These are phyloP conservation scores for Symbiodinium pilosum DNA, from an alignment of 73 alveolate species.

Conservation along the genomic window DNA sequence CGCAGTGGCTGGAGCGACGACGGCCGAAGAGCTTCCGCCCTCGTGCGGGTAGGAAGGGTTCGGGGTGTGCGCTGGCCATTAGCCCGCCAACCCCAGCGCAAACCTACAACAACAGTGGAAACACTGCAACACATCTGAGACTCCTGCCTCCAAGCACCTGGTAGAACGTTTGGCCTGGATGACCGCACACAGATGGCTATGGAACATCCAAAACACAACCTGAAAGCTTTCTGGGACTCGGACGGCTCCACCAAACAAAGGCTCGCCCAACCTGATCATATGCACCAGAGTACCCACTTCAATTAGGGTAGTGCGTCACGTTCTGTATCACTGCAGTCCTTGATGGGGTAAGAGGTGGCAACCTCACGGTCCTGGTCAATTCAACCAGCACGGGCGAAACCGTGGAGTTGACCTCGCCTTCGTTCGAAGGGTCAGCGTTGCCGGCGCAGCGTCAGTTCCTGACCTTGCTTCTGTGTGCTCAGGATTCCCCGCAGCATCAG, in stretches of 20 bases:
- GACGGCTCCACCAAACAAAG: slow-evolving; percentile 83
- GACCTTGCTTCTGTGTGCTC: too few relatives aligned
- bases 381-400: background rate
- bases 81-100: too few relatives aligned
- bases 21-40: too few relatives aligned
- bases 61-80: too few relatives aligned
- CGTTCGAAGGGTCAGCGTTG: slow-evolving; percentile 39
- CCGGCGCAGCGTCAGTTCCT: background rate
- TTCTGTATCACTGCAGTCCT: background rate
- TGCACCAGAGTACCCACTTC: background rate
- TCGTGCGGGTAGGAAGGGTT: too few relatives aligned
- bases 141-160: slow-evolving; percentile 41
- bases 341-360: slow-evolving; percentile 19
- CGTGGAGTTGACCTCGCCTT: background rate
- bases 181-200: background rate
- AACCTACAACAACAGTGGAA: too few relatives aligned
- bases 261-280: slow-evolving; percentile 34
- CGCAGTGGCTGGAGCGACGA: too few relatives aligned
- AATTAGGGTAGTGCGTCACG: background rate
- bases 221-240: background rate
- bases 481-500: too few relatives aligned
- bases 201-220: background rate
- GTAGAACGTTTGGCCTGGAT: slow-evolving; percentile 58
- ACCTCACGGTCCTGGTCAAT: slow-evolving; percentile 58
- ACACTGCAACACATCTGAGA: too few relatives aligned